phyloP scores from a whole-genome alignment of 345 rosid species.

The Mangifera indica region DNA sequence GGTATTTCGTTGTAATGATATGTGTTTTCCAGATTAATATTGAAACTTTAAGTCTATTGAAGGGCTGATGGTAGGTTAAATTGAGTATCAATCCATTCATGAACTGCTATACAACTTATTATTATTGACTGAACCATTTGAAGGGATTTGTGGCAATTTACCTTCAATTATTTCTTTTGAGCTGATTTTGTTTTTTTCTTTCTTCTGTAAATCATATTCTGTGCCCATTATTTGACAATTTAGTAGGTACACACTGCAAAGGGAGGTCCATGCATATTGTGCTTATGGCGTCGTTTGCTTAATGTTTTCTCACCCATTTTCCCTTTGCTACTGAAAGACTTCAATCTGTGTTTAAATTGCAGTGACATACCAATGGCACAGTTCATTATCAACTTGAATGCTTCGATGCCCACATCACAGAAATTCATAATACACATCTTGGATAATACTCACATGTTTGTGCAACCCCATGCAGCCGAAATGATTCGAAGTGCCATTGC shows the following conservation, averaged over 20 bases:
- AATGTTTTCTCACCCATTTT: background rate
- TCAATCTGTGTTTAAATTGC: conserved; percentile 21
- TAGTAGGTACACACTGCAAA: background rate
- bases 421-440: conserved; percentile 74
- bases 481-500: conserved; percentile 72
- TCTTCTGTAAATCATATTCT: background rate
- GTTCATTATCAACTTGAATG: conserved; percentile 72
- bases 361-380: conserved; percentile 88
- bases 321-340: conserved; percentile 1
- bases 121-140: background rate
- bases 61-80: background rate
- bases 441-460: conserved; percentile 73
- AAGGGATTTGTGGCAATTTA: background rate
- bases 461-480: conserved; percentile 63
- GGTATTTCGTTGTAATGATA: background rate
- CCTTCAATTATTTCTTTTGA: too few relatives aligned
- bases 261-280: background rate
- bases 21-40: background rate
- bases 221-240: background rate
- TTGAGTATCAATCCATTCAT: background rate
- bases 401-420: conserved; percentile 65
- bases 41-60: background rate
- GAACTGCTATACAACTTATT: background rate
- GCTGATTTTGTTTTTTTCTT: too few relatives aligned
- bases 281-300: background rate